Evolutionary conservation across 2,329 filamentous ascomycete genomes (phyloP).

Genomic region (Coniochaeta pulveracea): DNA sequence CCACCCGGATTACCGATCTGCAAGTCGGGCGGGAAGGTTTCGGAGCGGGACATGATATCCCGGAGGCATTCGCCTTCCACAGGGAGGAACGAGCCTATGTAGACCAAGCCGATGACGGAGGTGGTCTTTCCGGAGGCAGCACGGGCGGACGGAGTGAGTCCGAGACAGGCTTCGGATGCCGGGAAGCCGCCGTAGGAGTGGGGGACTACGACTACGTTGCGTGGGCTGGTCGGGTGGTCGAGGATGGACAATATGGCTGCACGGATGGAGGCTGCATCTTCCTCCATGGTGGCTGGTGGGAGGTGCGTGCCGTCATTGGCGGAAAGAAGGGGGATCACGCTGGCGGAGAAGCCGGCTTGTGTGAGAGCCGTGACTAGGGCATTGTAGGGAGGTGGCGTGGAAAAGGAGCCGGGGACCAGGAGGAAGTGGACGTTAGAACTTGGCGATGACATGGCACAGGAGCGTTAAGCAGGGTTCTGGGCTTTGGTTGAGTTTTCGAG

Average conservation of each 20-base stretch:
- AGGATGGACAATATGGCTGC: constrained; percentile 5
- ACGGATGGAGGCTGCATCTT: constrained; percentile 10
- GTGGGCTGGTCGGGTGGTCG: constrained; percentile 12
- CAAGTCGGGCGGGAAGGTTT: constrained; percentile 4
- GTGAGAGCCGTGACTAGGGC: constrained; percentile 3
- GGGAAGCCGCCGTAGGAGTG: constrained; percentile 23
- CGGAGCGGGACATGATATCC: constrained; percentile 1
- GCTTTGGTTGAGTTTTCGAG: no score
- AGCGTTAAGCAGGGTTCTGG: no score
- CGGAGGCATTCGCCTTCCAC: constrained; percentile 6
- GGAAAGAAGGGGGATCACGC: constrained; percentile 6
- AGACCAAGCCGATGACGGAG: constrained; percentile 18
- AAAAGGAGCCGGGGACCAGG: constrained; percentile 8
- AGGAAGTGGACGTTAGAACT: constrained; percentile 4
- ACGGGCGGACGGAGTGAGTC: constrained; percentile 14
- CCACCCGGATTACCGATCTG: constrained; percentile 4
- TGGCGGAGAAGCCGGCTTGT: constrained; percentile 4
- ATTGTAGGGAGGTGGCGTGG: constrained; percentile 3
- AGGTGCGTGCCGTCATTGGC: constrained; percentile 9
- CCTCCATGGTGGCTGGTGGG: constrained; percentile 8
- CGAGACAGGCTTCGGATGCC: constrained; percentile 17
- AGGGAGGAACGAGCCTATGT: constrained; percentile 12
- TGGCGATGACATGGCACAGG: no score
- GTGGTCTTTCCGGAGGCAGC: constrained; percentile 14
- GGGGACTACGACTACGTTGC: constrained; percentile 16